Conservation (phyloP, 768 basidiomycete species). For the Tephrocybe sp. region DNA sequence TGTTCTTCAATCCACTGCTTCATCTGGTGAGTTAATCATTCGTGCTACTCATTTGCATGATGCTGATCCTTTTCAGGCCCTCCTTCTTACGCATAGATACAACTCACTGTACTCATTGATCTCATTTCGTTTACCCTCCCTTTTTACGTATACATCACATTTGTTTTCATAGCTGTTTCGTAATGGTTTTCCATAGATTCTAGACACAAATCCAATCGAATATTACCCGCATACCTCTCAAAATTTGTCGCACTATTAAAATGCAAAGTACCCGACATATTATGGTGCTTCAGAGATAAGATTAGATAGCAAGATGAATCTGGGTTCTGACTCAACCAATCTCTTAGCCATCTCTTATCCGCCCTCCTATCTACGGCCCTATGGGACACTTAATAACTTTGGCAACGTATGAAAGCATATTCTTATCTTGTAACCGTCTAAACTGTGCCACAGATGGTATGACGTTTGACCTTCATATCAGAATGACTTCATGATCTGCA, state of each 20-base stretch:
- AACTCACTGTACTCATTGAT: not conserved
- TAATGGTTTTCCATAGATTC: conserved; percentile 13
- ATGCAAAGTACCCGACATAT: too few relatives aligned
- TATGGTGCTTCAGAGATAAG: not conserved
- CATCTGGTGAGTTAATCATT: conserved; percentile 49
- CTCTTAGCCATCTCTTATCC: not conserved
- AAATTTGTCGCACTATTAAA: too few relatives aligned
- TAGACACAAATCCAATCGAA: conserved; percentile 9
- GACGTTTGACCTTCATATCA: conserved; percentile 2
- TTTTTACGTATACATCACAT: conserved; percentile 13
- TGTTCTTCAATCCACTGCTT: conserved; percentile 58
- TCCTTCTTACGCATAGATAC: conserved; percentile 32
- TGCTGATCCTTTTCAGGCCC: conserved; percentile 26
- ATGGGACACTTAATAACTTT: conserved; percentile 90
- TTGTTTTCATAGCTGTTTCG: conserved; percentile 21
- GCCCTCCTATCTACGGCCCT: not conserved
- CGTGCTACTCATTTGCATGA: not conserved
- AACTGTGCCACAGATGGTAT: conserved; percentile 14
- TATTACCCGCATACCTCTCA: conserved; percentile 5
- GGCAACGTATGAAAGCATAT: conserved; percentile 59
- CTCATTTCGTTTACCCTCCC: conserved; percentile 3
- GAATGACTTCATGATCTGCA: conserved; percentile 2
- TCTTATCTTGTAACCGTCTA: not conserved
- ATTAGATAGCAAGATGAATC: not conserved
- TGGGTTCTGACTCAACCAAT: not conserved